phyloP scores from a whole-genome alignment of 78 protist species.

The slime mould (Dictyostelium discoideum) region dicty_2.7 NC_007091.3:4789001-4789500 shows the following conservation, averaged over 20 bases:
- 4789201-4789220: neutral
- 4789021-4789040: neutral
- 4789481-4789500: neutral
- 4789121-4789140: constrained; percentile 1
- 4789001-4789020: neutral
- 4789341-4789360: constrained; percentile 59
- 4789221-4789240: neutral
- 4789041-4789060: neutral
- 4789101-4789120: neutral
- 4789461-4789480: neutral
- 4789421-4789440: neutral
- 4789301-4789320: constrained; percentile 32
- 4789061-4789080: neutral
- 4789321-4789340: constrained; percentile 4
- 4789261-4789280: constrained; percentile 15
- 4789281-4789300: neutral
- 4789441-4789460: neutral
- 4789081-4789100: constrained; percentile 27
- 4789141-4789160: neutral
- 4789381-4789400: constrained; percentile 6
- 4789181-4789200: neutral
- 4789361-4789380: constrained; percentile 79
- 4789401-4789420: constrained; percentile 9
- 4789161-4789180: constrained; percentile 36
- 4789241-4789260: neutral